Evolutionary conservation across 2,329 filamentous ascomycete genomes (phyloP), one percentile per base, ranked within the genome.

Genomic region (Domatiomyces globalis): DNA sequence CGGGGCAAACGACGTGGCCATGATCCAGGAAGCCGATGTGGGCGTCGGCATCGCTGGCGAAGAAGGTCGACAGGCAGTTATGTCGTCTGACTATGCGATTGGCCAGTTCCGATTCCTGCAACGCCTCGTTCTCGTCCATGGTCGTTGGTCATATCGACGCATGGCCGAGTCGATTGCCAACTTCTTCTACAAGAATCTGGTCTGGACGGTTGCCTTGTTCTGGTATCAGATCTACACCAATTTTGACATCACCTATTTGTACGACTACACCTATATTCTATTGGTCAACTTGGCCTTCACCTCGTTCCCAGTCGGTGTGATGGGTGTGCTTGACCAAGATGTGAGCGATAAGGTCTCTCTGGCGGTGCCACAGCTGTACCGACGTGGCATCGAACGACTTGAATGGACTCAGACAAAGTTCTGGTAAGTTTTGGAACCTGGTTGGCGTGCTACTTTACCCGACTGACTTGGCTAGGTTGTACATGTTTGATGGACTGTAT

Each of bases 181-280:
- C 68, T 98, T 98, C 76, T 98, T 98, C 75, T 98, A 96, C 80
- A 98, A 98, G 84, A 98, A 96, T 73, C 85, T 98, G 69, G 84
- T 96, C 49, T 98, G 92, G 92, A 92, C 87, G 0, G 90, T 95
- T 64, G 79, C 84, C 44, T 85, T 98, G 53, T 95, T 96, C 76
- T 96, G 90, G 90, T 98, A 86, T 69, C 88, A 94, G 66, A 87
- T 95, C 50, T 98, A 85, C 69, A 87, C 85, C 73, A 84, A 94
- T 69, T 95, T 94, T 67, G 92, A 98, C 71, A 88, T 90, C 67
- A 90, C 90, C 45, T 96, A 95, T 66, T 80, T 95, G 49, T 95
- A 94, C 71, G 92, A 98, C 68, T 95, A 95, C 73, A 94, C 87
- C 42, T 98, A 96, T 70, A 95, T 98, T 62, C 76, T 96, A 56